Percentiles rank a stretch among this genome's conserved stretches.
phyloP scores from a whole-genome alignment of 148 eudicot species.

The Chenopodium berlandieri region DNA sequence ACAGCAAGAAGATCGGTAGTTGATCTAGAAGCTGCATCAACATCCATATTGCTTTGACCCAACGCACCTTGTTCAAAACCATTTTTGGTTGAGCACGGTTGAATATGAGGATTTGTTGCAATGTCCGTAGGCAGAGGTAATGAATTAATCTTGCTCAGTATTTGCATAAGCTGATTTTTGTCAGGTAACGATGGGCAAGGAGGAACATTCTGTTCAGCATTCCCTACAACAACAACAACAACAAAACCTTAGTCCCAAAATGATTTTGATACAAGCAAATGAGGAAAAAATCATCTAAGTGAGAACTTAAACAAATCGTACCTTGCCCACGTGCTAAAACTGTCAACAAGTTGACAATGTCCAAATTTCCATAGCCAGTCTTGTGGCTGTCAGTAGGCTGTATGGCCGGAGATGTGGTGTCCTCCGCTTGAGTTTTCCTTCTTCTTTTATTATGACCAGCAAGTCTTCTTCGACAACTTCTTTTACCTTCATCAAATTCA shows the following conservation, averaged over 20 bases:
- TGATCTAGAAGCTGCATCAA: slow-evolving; percentile 38
- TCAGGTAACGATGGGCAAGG: slow-evolving; percentile 42
- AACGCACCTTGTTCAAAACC: slow-evolving; percentile 22
- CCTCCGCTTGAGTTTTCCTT: slow-evolving; percentile 93
- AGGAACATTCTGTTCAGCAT: slow-evolving; percentile 38
- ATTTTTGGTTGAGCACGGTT: slow-evolving; percentile 22
- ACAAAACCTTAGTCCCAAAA: too few relatives aligned
- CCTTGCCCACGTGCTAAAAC: slow-evolving; percentile 35
- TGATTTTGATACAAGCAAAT: not conserved
- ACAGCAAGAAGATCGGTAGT: slow-evolving; percentile 59
- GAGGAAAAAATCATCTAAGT: not conserved
- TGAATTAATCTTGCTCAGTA: slow-evolving; percentile 64
- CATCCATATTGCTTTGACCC: slow-evolving; percentile 34
- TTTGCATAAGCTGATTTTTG: slow-evolving; percentile 62
- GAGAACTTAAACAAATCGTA: slow-evolving; percentile 8
- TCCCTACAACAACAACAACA: slow-evolving; percentile 36
- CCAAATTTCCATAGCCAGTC: slow-evolving; percentile 26
- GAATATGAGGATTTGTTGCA: slow-evolving; percentile 31
- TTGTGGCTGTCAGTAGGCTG: slow-evolving; percentile 20
- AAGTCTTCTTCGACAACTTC: slow-evolving; percentile 94
- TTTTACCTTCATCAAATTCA: slow-evolving; percentile 92
- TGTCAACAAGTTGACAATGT: slow-evolving; percentile 35
- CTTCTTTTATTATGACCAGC: slow-evolving; percentile 89
- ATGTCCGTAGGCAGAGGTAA: slow-evolving; percentile 47
- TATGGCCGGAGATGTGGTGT: slow-evolving; percentile 30